Evolutionary conservation across 73 alveolate species (phyloP), one percentile per base, ranked within the genome.

Genomic region (Blepharisma japonicum): DNA sequence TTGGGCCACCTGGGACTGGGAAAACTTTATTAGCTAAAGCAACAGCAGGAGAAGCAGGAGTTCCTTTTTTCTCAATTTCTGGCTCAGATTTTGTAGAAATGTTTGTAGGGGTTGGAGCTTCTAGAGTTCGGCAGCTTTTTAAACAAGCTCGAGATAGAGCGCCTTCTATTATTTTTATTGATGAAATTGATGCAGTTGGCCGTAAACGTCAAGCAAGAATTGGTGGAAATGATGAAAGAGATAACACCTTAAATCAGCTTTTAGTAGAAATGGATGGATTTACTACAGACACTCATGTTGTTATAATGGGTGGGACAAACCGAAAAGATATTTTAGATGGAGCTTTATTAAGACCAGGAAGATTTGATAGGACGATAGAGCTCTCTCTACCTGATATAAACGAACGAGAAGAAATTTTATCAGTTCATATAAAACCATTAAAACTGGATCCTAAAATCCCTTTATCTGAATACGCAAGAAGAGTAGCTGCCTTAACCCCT

Each of bases 1-100:
- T 91, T 53, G 99, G 99, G 11, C 99, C 99, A 14, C 99, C 99
- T 48, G 99, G 99, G 45, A 91, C 96, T 11, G 98, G 97, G 46
- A 94, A 94, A 71, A 94, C 98, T 27, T 76, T 94, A 70, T 77
- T 94, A 21, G 98, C 97, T 20, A 94, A 94, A 87, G 99, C 99
- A n/a, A 91, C 89, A 48, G 98, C 99, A 2, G 97, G 97, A 23
- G 99, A 94, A 78, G 94, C 98, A 7, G 97, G 96, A 7, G 98
- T 93, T 6, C 94, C 97, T 7, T 94, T 94, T 79, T 90, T 87
- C 83, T 89, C 84, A 67, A 74, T 80, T 23, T 71, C 80, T 38
- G 98, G 98, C 5, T 85, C 97, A 9, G 98, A 94, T 70, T 94
- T 94, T 81, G 87, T 94, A 45, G 97, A 93, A 82, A 90, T 93